Conservation (phyloP, 768 basidiomycete species). For the button mushroom (Agaricus bisporus) region DNA sequence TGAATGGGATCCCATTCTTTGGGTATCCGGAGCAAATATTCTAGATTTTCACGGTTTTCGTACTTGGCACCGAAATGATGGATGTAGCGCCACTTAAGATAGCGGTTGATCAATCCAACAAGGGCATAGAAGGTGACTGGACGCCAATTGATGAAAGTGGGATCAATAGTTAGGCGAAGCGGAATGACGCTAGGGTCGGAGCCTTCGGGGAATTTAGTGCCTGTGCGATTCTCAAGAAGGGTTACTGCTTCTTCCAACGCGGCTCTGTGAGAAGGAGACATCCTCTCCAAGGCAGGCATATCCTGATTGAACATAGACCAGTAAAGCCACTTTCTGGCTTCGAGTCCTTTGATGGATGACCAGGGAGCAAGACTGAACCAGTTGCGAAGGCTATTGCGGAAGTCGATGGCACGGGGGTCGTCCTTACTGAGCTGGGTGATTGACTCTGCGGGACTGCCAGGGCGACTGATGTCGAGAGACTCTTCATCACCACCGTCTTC, state of each 20-base stretch:
- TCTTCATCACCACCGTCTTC: conserved; percentile 52
- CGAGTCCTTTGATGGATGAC: conserved; percentile 57
- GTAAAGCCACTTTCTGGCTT: conserved; percentile 72
- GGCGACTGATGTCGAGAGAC: conserved; percentile 37
- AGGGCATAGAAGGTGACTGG: conserved; percentile 62
- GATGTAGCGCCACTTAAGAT: conserved; percentile 38
- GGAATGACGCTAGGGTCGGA: conserved; percentile 45
- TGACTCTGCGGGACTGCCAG: conserved; percentile 56
- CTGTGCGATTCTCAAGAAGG: conserved; percentile 66
- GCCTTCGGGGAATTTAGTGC: conserved; percentile 56
- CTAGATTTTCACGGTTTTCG: conserved; percentile 55
- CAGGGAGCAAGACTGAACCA: conserved; percentile 79
- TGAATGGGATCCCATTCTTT: conserved; percentile 50
- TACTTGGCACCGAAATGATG: conserved; percentile 35
- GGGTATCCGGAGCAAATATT: conserved; percentile 78
- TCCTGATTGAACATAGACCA: conserved; percentile 77
- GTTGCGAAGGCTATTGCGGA: conserved; percentile 60
- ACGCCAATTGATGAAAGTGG: conserved; percentile 58
- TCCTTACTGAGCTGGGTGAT: conserved; percentile 50
- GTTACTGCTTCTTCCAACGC: conserved; percentile 57
- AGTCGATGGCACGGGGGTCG: conserved; percentile 71
- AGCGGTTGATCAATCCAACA: conserved; percentile 42
- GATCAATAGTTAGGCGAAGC: conserved; percentile 74
- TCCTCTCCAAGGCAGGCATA: conserved; percentile 42
- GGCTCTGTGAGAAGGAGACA: conserved; percentile 39